Percentiles rank a stretch among this genome's conserved stretches.
phyloP scores from a whole-genome alignment of 2,329 filamentous ascomycete species.

The Fusarium temperatum region DNA sequence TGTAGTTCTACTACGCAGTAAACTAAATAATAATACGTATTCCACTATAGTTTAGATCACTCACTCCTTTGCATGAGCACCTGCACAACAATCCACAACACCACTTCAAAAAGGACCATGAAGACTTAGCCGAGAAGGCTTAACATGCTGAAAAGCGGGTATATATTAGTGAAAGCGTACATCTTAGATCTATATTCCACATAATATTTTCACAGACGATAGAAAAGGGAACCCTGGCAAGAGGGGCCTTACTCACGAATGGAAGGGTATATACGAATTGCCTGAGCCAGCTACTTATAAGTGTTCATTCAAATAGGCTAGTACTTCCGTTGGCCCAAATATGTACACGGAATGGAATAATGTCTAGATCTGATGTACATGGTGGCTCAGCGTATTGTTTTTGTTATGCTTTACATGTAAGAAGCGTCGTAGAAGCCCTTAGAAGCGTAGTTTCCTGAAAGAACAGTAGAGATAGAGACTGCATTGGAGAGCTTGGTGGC shows the following conservation, averaged over 20 bases:
- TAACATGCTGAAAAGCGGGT: accelerated
- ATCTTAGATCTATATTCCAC: background rate
- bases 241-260: accelerated
- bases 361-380: background rate
- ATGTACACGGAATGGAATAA: background rate
- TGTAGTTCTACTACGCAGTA: accelerated
- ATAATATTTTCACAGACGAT: accelerated
- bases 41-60: background rate
- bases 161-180: accelerated
- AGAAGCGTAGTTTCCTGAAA: slow-evolving; percentile 32
- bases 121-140: background rate
- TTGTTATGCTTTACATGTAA: slow-evolving; percentile 17
- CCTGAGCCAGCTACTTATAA: background rate
- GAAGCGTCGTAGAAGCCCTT: slow-evolving; percentile 34
- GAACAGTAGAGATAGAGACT: slow-evolving; percentile 46
- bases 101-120: background rate
- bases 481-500: slow-evolving; percentile 47
- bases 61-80: accelerated
- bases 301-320: background rate
- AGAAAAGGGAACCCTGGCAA: accelerated
- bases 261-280: accelerated
- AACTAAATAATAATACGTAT: background rate
- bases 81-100: background rate
- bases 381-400: too few relatives aligned
- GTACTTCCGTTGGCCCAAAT: background rate